Evolutionary conservation across 1,284 basidiomycete genomes (phyloP).

Genomic region (Trichosporon ovoides): DNA sequence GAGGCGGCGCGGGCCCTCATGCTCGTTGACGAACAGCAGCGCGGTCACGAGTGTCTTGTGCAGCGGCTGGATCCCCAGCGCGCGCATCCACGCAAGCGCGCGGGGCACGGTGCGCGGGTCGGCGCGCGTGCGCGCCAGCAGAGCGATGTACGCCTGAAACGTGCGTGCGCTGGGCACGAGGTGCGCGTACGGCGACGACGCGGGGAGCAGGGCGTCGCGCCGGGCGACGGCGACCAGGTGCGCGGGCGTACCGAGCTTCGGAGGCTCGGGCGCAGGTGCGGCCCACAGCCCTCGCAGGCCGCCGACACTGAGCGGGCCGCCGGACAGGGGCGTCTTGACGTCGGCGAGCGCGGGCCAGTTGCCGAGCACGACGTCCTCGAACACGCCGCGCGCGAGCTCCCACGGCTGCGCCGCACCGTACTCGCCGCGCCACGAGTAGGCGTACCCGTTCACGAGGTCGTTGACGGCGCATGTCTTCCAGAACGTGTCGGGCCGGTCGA

Average conservation of each 20-base stretch:
- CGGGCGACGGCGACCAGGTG: neutral
- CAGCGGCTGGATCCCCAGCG: constrained; percentile 56
- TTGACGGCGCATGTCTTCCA: neutral
- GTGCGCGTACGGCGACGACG: constrained; percentile 38
- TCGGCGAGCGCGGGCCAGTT: constrained; percentile 37
- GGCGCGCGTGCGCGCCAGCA: constrained; percentile 57
- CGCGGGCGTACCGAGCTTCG: neutral
- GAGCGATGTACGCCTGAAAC: constrained; percentile 60
- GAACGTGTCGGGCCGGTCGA: neutral
- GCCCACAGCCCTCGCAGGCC: constrained; percentile 21
- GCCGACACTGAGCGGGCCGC: constrained; percentile 15
- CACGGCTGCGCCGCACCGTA: constrained; percentile 26
- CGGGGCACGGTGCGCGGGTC: constrained; percentile 43
- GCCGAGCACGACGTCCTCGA: constrained; percentile 30
- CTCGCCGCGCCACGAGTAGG: constrained; percentile 21
- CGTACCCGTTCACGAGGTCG: constrained; percentile 8
- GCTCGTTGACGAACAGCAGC: constrained; percentile 66
- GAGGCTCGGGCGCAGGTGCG: neutral
- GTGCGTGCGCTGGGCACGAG: constrained; percentile 54
- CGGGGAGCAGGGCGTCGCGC: neutral
- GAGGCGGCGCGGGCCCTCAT: constrained; percentile 58
- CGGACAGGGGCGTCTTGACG: constrained; percentile 31
- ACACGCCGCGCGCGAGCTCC: constrained; percentile 30
- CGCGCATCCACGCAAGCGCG: constrained; percentile 70
- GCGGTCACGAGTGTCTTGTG: constrained; percentile 59